Base-by-base conservation (phyloP, 345 rosid species). In the Salix udensis region DNA sequence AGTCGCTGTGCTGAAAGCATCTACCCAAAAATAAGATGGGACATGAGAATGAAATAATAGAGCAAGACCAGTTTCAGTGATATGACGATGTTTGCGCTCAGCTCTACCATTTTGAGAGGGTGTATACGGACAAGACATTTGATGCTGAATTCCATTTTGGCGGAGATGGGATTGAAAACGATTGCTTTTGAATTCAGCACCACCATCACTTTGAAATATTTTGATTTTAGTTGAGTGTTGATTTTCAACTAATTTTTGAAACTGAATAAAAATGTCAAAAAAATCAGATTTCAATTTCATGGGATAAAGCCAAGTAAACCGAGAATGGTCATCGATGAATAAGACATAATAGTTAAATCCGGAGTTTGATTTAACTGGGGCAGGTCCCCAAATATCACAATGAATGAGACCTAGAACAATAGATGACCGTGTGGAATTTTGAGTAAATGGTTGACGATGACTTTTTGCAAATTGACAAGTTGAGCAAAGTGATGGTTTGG, bases 391-490 rank as follows among this genome's bases (percentile, higher is more conserved):
- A 10, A 77, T 10, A 23, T 77, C 74, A 21, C 36, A 69, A 70
- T 39, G 15, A 18, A 77, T 61, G 10, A 69, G 21, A 4, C 40
- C 42, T 23, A 60, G 42, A 39, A 31, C 34, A 31, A 31, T 31
- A 31, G 34, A 31, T 31, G 34, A 31, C 5, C 34, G 34, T 31
- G 34, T 0, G 0, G 34, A 31, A 31, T 31, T 31, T 31, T 31
- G 34, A 31, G 34, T 31, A 31, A 31, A 31, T 31, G 11, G 58
- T 31, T 31, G 70, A 24, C 39, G 18, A 4, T 61, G 19, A 74
- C 30, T 74, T 48, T 75, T 76, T 0, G 40, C 67, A 68, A 26
- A 23, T 7, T 76, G 53, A 46, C 77, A 65, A 11, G 65, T 30
- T 48, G 6, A 4, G 50, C 71, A 75, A 6, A 65, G 34, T 31